Percentiles rank a stretch among this genome's conserved stretches.
Conservation (phyloP, 208 protist species). For the Lotmaria passim region DNA sequence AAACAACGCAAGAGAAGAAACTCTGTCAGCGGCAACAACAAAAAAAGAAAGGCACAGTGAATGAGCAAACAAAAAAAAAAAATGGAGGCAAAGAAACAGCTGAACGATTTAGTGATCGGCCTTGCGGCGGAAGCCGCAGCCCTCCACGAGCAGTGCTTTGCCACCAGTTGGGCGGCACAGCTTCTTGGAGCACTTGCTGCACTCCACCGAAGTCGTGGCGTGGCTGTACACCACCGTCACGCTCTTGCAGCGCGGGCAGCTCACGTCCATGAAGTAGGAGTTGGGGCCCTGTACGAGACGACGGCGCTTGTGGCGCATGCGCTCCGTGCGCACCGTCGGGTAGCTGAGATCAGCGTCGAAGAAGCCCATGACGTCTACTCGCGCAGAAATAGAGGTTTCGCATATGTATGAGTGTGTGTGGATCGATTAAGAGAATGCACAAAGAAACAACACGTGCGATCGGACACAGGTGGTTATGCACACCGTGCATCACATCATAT, state of each 20-base stretch:
- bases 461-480: too few relatives aligned
- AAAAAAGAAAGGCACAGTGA: neutral
- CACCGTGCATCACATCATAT: too few relatives aligned
- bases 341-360: conserved; percentile 97
- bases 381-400: too few relatives aligned
- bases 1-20: too few relatives aligned
- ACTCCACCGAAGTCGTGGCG: conserved; percentile 97
- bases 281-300: conserved; percentile 99
- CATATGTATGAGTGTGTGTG: too few relatives aligned
- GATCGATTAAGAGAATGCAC: too few relatives aligned
- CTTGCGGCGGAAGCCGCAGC: conserved; percentile 97
- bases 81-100: neutral
- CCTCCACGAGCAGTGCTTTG: conserved; percentile 96
- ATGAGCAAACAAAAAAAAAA: neutral
- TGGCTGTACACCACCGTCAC: conserved; percentile 98
- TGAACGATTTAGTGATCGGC: conserved; percentile 78
- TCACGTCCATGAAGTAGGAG: conserved; percentile 99
- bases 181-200: conserved; percentile 95
- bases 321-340: conserved; percentile 95
- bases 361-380: conserved; percentile 78
- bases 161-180: conserved; percentile 99
- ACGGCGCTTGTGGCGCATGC: conserved; percentile 99
- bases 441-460: too few relatives aligned
- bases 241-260: conserved; percentile 96
- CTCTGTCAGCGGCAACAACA: too few relatives aligned